Evolutionary conservation across 257 asterid genomes (phyloP), one percentile per base, ranked within the genome.

Genomic region (Cynanchum wilfordii): DNA sequence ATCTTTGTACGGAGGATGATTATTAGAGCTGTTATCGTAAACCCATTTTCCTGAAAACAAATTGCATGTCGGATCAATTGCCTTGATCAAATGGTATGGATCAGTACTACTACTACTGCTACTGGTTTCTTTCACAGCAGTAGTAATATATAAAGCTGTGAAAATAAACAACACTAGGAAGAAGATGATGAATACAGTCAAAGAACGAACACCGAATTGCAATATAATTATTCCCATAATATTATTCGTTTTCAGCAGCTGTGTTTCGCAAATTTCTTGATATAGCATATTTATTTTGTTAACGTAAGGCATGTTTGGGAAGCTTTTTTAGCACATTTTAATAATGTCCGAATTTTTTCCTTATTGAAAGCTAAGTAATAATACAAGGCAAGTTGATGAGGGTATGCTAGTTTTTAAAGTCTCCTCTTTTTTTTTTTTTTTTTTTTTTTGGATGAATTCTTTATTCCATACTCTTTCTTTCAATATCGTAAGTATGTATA

Each of bases 41-140:
- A 66, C 54, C 70, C 70, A 66, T 66, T 42, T 42, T 10, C 70
- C 70, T 42, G 33, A 66, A 20, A 66, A 66, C 55, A 66, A 42
- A 29, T 44, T 42, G 33, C 70, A 66, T 17, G 55, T 13, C 4
- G 3, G 20, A 66, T 22, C 52, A 42, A 66, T 49, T 42, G 51
- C 55, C 3, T 66, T 33, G 6, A 33, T 24, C 10, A 9, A 22
- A 20, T 19, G 36, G 45, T 66, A n/a, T 2, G 49, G 51, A 4
- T 15, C 38, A 30, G 36, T 30, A 33, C 36, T 33, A 33, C 36
- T 33, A n/a, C n/a, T n/a, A n/a, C n/a, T 36, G 3, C 52, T 25
- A 36, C 29, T 42, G 27, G 55, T 66, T 66, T 66, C 20, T 42
- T 66, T n/a, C n/a, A 66, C 6, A 9, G 29, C 4, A 9, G 29